Percentiles rank a stretch among this genome's conserved stretches.
phyloP scores from a whole-genome alignment of 257 asterid genomes.

The Cordia subcordata region DNA sequence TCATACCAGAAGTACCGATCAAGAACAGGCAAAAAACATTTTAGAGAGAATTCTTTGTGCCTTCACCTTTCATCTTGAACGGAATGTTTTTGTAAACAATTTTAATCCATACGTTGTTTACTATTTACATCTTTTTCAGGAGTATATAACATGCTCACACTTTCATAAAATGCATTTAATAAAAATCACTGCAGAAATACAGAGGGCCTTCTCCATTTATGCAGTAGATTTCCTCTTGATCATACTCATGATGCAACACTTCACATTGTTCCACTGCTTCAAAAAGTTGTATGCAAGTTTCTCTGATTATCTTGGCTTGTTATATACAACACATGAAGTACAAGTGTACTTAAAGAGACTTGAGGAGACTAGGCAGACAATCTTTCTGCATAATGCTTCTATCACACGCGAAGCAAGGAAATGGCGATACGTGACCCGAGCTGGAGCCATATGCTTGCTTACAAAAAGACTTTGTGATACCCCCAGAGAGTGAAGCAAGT shows the following conservation, averaged over 20 bases:
- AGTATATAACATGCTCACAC: not conserved
- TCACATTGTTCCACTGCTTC: too few relatives aligned
- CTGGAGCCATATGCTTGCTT: conserved; percentile 76
- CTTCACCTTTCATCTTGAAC: too few relatives aligned
- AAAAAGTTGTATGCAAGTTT: not conserved
- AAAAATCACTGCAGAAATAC: not conserved
- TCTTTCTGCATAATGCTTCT: conserved; percentile 26
- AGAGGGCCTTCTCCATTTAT: not conserved
- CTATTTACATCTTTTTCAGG: not conserved
- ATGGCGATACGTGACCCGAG: conserved; percentile 42
- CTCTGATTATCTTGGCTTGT: not conserved
- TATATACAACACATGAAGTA: not conserved
- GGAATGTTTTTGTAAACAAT: not conserved
- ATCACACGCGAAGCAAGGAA: conserved; percentile 52
- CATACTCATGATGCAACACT: too few relatives aligned
- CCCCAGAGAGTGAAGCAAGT: conserved; percentile 29
- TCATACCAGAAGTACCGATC: too few relatives aligned
- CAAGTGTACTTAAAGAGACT: not conserved
- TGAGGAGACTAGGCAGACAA: conserved; percentile 22
- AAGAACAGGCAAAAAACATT: too few relatives aligned
- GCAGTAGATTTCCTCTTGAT: not conserved
- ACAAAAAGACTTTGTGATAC: conserved; percentile 45
- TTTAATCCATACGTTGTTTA: not conserved
- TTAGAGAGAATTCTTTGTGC: too few relatives aligned
- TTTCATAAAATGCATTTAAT: too few relatives aligned